phyloP scores from a whole-genome alignment of 768 basidiomycete genomes.

The Tulasnella sp. region DNA sequence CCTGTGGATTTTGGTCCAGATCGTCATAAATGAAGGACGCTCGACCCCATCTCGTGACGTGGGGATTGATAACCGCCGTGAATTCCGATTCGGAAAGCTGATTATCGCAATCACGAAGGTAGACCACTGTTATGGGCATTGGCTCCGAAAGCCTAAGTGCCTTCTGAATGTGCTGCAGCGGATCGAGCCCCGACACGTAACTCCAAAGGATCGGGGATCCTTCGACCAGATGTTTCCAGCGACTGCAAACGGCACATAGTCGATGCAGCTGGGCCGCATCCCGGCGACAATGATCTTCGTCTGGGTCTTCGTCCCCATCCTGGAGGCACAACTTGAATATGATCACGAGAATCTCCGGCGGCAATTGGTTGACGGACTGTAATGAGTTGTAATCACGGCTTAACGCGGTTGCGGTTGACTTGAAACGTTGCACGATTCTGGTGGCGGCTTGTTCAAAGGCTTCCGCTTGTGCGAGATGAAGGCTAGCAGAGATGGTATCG shows the following conservation, averaged over 20 bases:
- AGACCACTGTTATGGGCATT: not conserved
- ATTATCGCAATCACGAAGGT: not conserved
- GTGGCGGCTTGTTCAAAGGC: not conserved
- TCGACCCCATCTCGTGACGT: not conserved
- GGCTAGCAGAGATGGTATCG: not conserved
- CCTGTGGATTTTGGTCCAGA: not conserved
- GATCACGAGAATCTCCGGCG: not conserved
- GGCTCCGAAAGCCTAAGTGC: not conserved
- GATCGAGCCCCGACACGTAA: not conserved
- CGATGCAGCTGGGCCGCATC: not conserved
- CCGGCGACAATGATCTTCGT: not conserved
- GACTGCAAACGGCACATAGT: not conserved
- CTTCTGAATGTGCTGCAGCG: not conserved
- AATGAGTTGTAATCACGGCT: not conserved
- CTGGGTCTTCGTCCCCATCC: no score
- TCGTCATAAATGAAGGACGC: not conserved
- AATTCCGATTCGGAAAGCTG: not conserved
- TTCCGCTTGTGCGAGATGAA: not conserved
- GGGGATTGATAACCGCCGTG: not conserved
- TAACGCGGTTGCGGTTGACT: not conserved
- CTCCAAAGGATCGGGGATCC: not conserved
- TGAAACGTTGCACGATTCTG: not conserved
- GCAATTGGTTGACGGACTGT: not conserved
- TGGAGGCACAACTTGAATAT: not conserved
- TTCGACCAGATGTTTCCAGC: not conserved